Evolutionary conservation across 768 basidiomycete species (phyloP).

Genomic region (Lentinula guzmanii): DNA sequence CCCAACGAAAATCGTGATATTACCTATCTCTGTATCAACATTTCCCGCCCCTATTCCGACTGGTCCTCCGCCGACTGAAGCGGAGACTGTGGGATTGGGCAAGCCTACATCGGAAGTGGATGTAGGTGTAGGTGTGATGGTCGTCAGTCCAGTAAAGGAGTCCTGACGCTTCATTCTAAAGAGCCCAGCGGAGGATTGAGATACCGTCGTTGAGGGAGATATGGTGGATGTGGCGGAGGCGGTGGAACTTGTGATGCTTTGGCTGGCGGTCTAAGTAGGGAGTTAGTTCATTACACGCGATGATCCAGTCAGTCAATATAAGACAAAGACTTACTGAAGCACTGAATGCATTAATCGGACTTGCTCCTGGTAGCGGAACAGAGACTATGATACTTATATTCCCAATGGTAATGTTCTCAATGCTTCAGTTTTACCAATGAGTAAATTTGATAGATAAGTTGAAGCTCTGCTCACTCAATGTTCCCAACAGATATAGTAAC

Average conservation of each 20-base stretch:
- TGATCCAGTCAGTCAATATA: neutral
- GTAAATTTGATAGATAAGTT: neutral
- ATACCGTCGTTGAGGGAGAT: slow-evolving; percentile 8
- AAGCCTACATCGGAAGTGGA: neutral
- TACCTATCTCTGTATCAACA: slow-evolving; percentile 13
- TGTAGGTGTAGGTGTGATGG: neutral
- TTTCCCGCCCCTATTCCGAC: slow-evolving; percentile 10
- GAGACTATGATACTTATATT: slow-evolving; percentile 14
- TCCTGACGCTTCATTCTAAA: slow-evolving; percentile 11
- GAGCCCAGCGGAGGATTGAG: slow-evolving; percentile 6
- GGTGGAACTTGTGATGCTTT: slow-evolving; percentile 13
- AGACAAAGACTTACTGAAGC: slow-evolving; percentile 7
- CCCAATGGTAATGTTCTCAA: slow-evolving; percentile 13
- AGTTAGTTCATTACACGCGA: neutral
- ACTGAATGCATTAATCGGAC: slow-evolving; percentile 15
- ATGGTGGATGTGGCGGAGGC: slow-evolving; percentile 8
- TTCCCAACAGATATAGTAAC: slow-evolving; percentile 13
- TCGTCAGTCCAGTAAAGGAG: neutral
- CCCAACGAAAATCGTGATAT: slow-evolving; percentile 13
- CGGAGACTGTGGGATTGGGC: neutral
- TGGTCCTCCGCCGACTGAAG: slow-evolving; percentile 8
- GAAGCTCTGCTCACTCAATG: slow-evolving; percentile 10
- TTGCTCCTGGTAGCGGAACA: slow-evolving; percentile 14
- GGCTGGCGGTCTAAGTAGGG: slow-evolving; percentile 8
- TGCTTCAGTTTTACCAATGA: slow-evolving; percentile 1